These are phyloP conservation scores for Candida andamanensis DNA, from an alignment of 805 yeast species.

Conservation along the genomic window DNA sequence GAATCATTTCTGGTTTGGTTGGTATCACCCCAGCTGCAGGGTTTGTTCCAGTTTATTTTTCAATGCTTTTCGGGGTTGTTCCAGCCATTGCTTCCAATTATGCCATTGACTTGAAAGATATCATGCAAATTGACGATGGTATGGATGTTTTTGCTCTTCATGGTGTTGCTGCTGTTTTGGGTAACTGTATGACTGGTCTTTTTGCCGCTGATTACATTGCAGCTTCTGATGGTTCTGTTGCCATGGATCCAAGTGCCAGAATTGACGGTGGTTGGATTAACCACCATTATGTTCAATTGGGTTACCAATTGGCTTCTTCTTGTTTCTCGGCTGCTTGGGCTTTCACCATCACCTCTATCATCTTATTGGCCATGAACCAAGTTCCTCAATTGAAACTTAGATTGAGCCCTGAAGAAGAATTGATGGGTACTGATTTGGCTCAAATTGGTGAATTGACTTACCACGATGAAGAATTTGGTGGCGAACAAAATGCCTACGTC, in stretches of 20 bases:
- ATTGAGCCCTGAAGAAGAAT: conserved; percentile 81
- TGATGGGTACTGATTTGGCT: conserved; percentile 79
- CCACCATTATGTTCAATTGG: conserved; percentile 77
- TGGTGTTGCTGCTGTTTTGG: conserved; percentile 89
- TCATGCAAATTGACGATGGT: conserved; percentile 84
- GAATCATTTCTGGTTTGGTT: conserved; percentile 90
- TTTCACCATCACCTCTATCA: conserved; percentile 62
- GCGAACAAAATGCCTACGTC: conserved; percentile 40
- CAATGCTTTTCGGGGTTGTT: conserved; percentile 77
- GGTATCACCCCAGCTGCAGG: conserved; percentile 98
- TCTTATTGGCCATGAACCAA: conserved; percentile 62
- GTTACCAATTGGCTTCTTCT: conserved; percentile 82
- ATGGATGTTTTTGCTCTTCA: conserved; percentile 91
- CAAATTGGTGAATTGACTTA: conserved; percentile 89
- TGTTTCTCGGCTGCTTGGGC: conserved; percentile 72
- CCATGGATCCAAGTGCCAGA: conserved; percentile 17
- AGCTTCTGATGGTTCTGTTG: conserved; percentile 66
- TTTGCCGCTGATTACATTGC: conserved; percentile 91
- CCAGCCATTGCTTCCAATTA: conserved; percentile 76
- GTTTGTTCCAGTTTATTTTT: conserved; percentile 85
- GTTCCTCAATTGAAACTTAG: conserved; percentile 77
- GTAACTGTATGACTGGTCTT: conserved; percentile 81
- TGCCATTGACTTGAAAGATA: conserved; percentile 74
- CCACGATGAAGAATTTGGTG: conserved; percentile 47
- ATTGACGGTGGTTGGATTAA: conserved; percentile 87